A percentile compares a stretch with the other conserved stretches of the same genome.
phyloP scores from a whole-genome alignment of 257 asterid genomes.

The Parsonsia alboflavescens region DNA sequence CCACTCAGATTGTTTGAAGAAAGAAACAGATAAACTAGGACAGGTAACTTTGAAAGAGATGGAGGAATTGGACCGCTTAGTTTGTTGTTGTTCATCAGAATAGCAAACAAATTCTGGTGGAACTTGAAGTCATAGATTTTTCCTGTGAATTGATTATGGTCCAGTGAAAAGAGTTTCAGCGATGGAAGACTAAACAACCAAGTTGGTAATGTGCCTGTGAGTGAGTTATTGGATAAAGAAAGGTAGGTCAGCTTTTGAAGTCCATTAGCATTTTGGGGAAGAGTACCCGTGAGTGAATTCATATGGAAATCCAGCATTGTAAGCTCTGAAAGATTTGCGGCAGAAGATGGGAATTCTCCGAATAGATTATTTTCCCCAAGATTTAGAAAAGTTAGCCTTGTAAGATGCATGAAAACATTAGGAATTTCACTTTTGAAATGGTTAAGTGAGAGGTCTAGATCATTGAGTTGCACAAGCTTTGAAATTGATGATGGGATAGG shows the following conservation, averaged over 20 bases:
- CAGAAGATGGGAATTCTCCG: not conserved
- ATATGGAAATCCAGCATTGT: not conserved
- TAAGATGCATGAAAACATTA: not conserved
- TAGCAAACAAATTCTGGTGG: not conserved
- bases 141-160: conserved; percentile 1
- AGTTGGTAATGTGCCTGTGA: not conserved
- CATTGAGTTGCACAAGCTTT: not conserved
- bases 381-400: not conserved
- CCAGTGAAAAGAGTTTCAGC: not conserved
- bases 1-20: conserved; percentile 23
- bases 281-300: not conserved
- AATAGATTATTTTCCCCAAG: not conserved
- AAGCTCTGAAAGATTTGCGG: not conserved
- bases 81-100: not conserved
- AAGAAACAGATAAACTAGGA: not conserved
- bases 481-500: not conserved
- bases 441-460: not conserved
- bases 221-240: not conserved
- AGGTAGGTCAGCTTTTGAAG: not conserved
- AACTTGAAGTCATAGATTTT: conserved; percentile 11
- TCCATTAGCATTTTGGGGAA: not conserved
- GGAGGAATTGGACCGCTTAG: conserved; percentile 11
- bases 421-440: conserved; percentile 4
- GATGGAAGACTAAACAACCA: conserved; percentile 5
- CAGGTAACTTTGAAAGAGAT: conserved; percentile 9